Evolutionary conservation across 2,329 filamentous ascomycete genomes (phyloP).

Genomic region (Colletotrichum incanum): DNA sequence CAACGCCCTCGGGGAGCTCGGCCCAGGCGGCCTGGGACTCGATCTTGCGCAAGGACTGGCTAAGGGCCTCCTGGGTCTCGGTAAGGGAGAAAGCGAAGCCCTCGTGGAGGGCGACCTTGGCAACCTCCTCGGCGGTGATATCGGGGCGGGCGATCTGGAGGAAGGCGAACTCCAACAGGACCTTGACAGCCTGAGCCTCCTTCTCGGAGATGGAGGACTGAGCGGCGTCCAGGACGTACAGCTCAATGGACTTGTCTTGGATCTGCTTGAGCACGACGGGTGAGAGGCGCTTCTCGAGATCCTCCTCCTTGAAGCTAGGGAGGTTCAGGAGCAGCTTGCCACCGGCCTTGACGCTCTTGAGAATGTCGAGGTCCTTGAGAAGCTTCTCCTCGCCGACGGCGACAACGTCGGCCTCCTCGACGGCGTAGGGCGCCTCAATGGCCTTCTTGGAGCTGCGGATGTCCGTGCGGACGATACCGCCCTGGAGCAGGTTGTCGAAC

Average conservation of each 20-base stretch:
- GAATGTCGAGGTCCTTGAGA: conserved; percentile 82
- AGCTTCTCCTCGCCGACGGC: conserved; percentile 85
- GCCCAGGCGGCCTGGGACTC: conserved; percentile 88
- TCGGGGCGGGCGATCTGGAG: conserved; percentile 82
- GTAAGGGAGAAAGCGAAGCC: conserved; percentile 65
- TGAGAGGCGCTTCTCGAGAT: conserved; percentile 89
- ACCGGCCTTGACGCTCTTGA: conserved; percentile 78
- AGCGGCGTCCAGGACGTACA: conserved; percentile 83
- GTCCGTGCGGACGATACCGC: conserved; percentile 87
- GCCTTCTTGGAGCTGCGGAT: conserved; percentile 87
- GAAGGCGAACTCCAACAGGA: conserved; percentile 87
- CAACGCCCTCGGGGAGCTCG: conserved; percentile 74
- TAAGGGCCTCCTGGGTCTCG: conserved; percentile 77
- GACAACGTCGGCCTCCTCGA: conserved; percentile 84
- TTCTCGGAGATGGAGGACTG: conserved; percentile 78
- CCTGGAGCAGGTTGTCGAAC: conserved; percentile 78
- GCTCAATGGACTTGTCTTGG: conserved; percentile 77
- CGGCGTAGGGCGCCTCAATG: conserved; percentile 86
- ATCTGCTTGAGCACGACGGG: conserved; percentile 79
- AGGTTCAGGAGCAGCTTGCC: conserved; percentile 84
- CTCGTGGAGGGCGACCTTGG: conserved; percentile 75
- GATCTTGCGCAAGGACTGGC: conserved; percentile 79
- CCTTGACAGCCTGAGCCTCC: conserved; percentile 72
- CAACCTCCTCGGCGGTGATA: conserved; percentile 72
- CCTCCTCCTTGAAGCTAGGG: conserved; percentile 86